A percentile compares a stretch with the other conserved stretches of the same genome.
These are phyloP conservation scores for Sideroxylon spinosum DNA, from an alignment of 179 eudicot genomes.

Conservation along the genomic window DNA sequence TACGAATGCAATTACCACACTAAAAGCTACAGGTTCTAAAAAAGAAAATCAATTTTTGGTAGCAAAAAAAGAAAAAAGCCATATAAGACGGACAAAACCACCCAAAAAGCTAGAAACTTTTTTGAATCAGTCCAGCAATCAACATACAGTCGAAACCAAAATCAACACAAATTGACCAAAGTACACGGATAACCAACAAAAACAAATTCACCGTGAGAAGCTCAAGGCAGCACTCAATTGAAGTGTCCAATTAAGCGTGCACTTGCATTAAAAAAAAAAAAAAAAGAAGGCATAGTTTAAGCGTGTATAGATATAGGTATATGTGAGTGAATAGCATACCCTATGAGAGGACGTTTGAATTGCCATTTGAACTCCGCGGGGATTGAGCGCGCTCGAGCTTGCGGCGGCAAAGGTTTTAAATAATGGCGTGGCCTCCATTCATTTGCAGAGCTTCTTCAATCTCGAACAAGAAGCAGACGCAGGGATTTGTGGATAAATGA, in stretches of 20 bases:
- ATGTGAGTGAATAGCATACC: neutral
- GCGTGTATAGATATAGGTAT: neutral
- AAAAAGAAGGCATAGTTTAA: neutral
- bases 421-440: conserved; percentile 2
- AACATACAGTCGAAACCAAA: neutral
- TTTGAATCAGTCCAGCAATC: neutral
- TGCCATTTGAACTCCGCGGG: conserved; percentile 11
- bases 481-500: conserved; percentile 11
- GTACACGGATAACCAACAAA: neutral
- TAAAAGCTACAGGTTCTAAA: too few species aligned
- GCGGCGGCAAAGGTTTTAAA: neutral
- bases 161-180: neutral
- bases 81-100: too few species aligned
- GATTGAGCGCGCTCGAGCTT: neutral
- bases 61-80: too few species aligned
- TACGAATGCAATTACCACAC: too few species aligned
- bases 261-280: neutral
- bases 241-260: neutral
- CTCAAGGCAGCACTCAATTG: neutral
- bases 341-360: conserved; percentile 19
- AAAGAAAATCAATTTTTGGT: too few species aligned
- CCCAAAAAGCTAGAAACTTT: too few species aligned
- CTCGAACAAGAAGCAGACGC: neutral
- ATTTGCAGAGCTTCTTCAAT: conserved; percentile 5
- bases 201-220: neutral